These are phyloP conservation scores for Physcomitrellopsis africana DNA, from an alignment of 225 moss, liverwort and hornwort genomes.

Conservation along the genomic window DNA sequence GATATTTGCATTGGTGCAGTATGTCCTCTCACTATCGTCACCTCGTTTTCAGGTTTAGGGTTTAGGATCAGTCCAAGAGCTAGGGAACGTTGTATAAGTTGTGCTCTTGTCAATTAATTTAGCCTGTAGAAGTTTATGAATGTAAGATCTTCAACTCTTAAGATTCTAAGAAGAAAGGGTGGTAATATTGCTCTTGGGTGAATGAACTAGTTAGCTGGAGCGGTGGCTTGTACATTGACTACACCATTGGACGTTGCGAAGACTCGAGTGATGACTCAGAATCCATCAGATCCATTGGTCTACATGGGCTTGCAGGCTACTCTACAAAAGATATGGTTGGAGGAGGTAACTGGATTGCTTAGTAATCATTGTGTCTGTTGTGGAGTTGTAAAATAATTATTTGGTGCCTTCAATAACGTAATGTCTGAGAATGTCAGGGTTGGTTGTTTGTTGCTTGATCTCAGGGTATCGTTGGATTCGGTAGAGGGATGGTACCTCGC, in stretches of 20 bases:
- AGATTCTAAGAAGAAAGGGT: neutral
- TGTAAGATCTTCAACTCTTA: neutral
- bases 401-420: neutral
- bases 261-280: conserved; percentile 79
- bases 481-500: conserved; percentile 68
- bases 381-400: neutral
- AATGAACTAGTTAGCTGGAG: conserved; percentile 63
- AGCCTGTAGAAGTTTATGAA: neutral
- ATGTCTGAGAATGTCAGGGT: conserved; percentile 1
- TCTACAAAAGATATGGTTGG: conserved; percentile 61
- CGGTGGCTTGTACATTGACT: conserved; percentile 72
- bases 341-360: conserved; percentile 46
- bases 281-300: conserved; percentile 34
- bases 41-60: neutral
- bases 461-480: conserved; percentile 55
- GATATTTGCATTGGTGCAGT: conserved; percentile 79
- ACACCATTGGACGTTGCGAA: conserved; percentile 76
- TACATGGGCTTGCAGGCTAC: conserved; percentile 44
- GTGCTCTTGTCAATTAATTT: neutral
- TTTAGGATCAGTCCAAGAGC: too few relatives aligned
- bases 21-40: conserved; percentile 25
- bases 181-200: conserved; percentile 7
- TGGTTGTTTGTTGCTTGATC: neutral
- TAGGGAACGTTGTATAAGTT: neutral
- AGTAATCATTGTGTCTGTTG: neutral